Evolutionary conservation across 1,139 yeast species (phyloP).

Genomic region (Pichia inconspicua): DNA sequence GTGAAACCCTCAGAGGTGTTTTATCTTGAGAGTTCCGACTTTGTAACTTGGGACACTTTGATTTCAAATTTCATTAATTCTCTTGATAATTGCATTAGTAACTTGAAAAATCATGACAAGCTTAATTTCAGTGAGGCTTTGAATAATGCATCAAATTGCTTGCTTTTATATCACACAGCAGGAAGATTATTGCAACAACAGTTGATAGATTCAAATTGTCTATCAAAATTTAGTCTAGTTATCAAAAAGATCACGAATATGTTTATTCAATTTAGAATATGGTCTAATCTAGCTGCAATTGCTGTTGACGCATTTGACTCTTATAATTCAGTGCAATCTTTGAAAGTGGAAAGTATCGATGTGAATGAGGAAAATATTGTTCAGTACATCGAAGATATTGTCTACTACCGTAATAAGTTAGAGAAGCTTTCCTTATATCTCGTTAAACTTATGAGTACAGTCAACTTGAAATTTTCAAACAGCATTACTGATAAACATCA

Average conservation of each 20-base stretch:
- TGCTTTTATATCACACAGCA: slow-evolving; percentile 42
- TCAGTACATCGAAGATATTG: slow-evolving; percentile 33
- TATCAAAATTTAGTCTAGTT: slow-evolving; percentile 38
- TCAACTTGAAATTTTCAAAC: slow-evolving; percentile 25
- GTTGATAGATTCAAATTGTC: slow-evolving; percentile 38
- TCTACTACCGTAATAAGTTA: slow-evolving; percentile 32
- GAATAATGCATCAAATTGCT: slow-evolving; percentile 40
- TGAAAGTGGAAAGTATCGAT: slow-evolving; percentile 33
- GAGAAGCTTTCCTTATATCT: slow-evolving; percentile 29
- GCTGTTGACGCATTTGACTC: slow-evolving; percentile 6
- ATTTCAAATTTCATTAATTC: slow-evolving; percentile 39
- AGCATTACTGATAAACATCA: slow-evolving; percentile 20
- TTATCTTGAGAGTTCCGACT: slow-evolving; percentile 50
- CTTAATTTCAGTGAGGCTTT: slow-evolving; percentile 46
- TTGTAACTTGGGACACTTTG: slow-evolving; percentile 51
- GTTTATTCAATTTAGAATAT: slow-evolving; percentile 52
- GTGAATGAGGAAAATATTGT: slow-evolving; percentile 3
- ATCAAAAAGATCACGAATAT: slow-evolving; percentile 45
- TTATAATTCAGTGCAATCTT: slow-evolving; percentile 26
- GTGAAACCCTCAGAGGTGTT: slow-evolving; percentile 21
- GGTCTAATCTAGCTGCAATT: slow-evolving; percentile 18
- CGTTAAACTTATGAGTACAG: slow-evolving; percentile 25
- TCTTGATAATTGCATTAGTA: slow-evolving; percentile 40
- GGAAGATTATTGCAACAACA: slow-evolving; percentile 47
- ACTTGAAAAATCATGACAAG: slow-evolving; percentile 42